Evolutionary conservation across 345 rosid species (phyloP).

Genomic region (Salix viminalis): DNA sequence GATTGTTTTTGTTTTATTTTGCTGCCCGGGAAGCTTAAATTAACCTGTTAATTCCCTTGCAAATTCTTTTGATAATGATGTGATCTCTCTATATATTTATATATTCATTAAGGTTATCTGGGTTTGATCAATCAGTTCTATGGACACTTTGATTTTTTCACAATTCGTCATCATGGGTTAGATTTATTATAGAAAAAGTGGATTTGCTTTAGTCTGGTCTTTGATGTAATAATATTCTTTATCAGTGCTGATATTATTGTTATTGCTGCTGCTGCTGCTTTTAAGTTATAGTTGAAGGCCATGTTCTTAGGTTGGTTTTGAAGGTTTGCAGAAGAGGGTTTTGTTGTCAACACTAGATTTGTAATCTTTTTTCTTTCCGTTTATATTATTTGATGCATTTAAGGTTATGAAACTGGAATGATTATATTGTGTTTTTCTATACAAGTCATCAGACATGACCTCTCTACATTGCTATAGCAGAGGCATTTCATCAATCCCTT

Average conservation of each 20-base stretch:
- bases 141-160: not conserved
- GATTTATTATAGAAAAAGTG: not conserved
- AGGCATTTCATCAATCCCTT: not conserved
- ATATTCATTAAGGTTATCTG: not conserved
- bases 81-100: not conserved
- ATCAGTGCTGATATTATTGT: too few relatives aligned
- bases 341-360: too few relatives aligned
- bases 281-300: too few relatives aligned
- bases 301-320: too few relatives aligned
- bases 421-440: not conserved
- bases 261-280: too few relatives aligned
- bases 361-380: too few relatives aligned
- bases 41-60: not conserved
- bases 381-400: not conserved
- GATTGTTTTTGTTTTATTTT: not conserved
- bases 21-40: constrained; percentile 8
- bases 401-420: not conserved
- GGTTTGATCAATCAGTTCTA: not conserved
- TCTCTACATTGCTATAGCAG: not conserved
- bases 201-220: not conserved
- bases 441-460: not conserved
- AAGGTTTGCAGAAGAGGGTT: too few relatives aligned
- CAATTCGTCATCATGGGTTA: not conserved
- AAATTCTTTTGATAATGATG: not conserved
- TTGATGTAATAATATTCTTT: too few relatives aligned